Base-by-base conservation (phyloP, 352 stramenopile genomes). In the Phytophthora colocasiae region DNA sequence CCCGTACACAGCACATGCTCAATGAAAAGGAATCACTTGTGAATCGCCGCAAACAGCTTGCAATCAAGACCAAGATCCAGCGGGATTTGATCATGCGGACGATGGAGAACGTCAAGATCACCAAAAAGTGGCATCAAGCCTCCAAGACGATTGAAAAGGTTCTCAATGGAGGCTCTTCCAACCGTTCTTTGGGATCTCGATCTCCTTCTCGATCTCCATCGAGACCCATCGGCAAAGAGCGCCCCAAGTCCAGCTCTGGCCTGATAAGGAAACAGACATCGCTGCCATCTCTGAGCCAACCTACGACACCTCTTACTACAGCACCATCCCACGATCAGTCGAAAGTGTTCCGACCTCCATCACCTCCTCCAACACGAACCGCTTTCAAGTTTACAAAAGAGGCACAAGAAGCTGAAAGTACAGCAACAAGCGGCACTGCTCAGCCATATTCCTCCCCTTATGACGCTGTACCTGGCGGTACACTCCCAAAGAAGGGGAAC, bases 91-190 rank as follows among this genome's bases (percentile, higher is more conserved):
- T 98, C 59, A 79, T 96, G 69, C 73, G 83, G 36, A 94, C 90
- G 2, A 97, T 98, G 87, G 89, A 97, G 62, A 83, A 85, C 31
- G 87, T 92, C 63, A 93, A 92, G 68, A 90, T 92, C 72, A 95
- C 87, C n/a, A 95, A 95, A 60, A 92, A 93, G 54, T 95, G 87
- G 87, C 81, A 77, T 48, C 72, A 92, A 64, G 84, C 87, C 10
- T 89, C 81, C 36, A 92, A 92, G 57, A 91, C 79, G 9, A 91
- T 95, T 34, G 82, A 86, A 56, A 79, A 91, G 38, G 85, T 93
- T 38, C 83, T 93, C 1, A 75, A 71, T 22, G 76, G 81, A 19
- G 75, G 74, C 0, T 57, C 63, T 1, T 64, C 29, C 8, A 72
- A 74, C n/a, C 66, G 60, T 5, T 69, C 66, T 6, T n/a, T 41